Evolutionary conservation across 805 yeast genomes (phyloP), one percentile per base, ranked within the genome.

Genomic region (Wickerhamiella australiensis): DNA sequence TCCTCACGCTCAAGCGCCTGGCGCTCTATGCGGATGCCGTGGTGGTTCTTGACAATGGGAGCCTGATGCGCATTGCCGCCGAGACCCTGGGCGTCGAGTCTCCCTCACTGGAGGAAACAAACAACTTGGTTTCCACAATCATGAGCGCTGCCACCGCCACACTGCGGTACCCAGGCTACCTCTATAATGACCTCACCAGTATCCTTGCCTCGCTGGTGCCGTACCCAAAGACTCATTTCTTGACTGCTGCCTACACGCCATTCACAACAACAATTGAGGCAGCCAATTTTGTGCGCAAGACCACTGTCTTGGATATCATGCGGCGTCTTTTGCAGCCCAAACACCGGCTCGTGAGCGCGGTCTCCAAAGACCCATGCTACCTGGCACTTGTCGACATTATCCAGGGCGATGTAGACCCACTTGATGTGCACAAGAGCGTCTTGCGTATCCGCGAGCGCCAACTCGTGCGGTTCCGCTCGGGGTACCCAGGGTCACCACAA

Each of bases 41-140:
- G 41, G 72, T 86, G n/a, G 92, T 90, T 4, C 82, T 88, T 59
- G 97, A 92, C 62, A 92, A 92, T 64, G 85, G 82, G 53, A 88
- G 96, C 0, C 66, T 92, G 47, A 71, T 80, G 57, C 69, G 80
- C 18, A 76, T 87, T 40, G 88, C 95, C 2, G 74, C 81, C 13
- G 73, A 71, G 40, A 75, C 77, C 29, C 70, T 81, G 42, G 74
- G 76, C 50, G 75, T 71, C 36, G 70, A 71, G 26, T 70, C 77
- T 43, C 82, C 84, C 7, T 79, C 88, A 2, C 82, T 81, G 59
- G 77, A 74, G 46, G 88, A 87, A 50, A 78, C 90, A 1, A 92
- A 92, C 66, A 85, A 83, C 61, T 70, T 92, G 38, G 86, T 92
- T 2, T 77, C 96, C 0, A 79, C 87, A 7, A 86, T 85, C 8